Percentiles rank a stretch among this genome's conserved stretches.
phyloP scores from a whole-genome alignment of 164 flowering plant species.

The Vitis vinifera region ASM3070453v1 NC_081807.1:1035501-1036000 shows the following conservation, averaged over 20 bases:
- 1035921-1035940: constrained; percentile 22
- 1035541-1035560: constrained; percentile 29
- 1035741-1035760: background rate
- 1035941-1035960: constrained; percentile 50
- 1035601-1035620: constrained; percentile 84
- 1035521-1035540: constrained; percentile 4
- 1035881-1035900: constrained; percentile 44
- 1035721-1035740: background rate
- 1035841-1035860: constrained; percentile 77
- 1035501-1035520: constrained; percentile 9
- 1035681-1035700: background rate
- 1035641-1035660: background rate
- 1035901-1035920: constrained; percentile 25
- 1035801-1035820: constrained; percentile 5
- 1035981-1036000: constrained; percentile 30
- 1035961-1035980: constrained; percentile 38
- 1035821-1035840: constrained; percentile 27
- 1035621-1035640: background rate
- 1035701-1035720: background rate
- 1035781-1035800: background rate
- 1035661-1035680: too few relatives aligned
- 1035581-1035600: constrained; percentile 51
- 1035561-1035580: constrained; percentile 47
- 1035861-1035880: constrained; percentile 59
- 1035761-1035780: background rate